Conservation (phyloP, 352 stramenopile species). For the Globisporangium ultimum region DNA sequence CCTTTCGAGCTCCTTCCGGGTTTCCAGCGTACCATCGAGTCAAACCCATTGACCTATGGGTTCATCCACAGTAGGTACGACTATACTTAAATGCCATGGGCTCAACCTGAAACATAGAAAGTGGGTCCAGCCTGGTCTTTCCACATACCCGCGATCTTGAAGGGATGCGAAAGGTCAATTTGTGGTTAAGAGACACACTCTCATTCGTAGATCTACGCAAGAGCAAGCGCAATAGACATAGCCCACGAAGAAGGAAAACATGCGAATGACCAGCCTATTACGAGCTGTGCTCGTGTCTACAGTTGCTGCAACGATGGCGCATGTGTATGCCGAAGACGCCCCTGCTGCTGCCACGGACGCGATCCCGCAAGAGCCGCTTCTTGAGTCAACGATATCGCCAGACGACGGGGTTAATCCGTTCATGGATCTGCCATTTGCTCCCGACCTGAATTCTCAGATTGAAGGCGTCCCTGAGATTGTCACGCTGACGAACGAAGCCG, state of each 20-base stretch:
- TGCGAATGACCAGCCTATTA: too few species aligned
- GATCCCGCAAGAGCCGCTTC: background rate
- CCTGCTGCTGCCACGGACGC: background rate
- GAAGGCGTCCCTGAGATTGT: conserved; percentile 2
- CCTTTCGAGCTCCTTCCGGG: background rate
- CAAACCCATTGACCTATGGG: background rate
- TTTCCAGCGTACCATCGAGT: background rate
- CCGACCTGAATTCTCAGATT: background rate
- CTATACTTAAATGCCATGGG: too few species aligned
- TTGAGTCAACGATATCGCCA: background rate
- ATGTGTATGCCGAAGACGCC: conserved; percentile 2
- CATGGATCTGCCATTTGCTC: conserved; percentile 1
- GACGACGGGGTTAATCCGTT: background rate
- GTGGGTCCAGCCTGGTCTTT: background rate
- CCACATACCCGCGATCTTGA: conserved; percentile 9
- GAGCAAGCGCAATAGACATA: background rate
- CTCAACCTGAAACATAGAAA: too few species aligned
- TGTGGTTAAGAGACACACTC: background rate
- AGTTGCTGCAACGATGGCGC: background rate
- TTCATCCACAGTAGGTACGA: too few species aligned
- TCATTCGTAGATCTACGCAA: background rate
- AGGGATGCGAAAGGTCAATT: background rate
- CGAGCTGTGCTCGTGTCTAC: too few species aligned
- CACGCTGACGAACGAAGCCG: background rate
- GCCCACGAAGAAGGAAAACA: too few species aligned